Conservation (phyloP, 805 yeast genomes). For the Saccharomycopsis schoenii region DNA sequence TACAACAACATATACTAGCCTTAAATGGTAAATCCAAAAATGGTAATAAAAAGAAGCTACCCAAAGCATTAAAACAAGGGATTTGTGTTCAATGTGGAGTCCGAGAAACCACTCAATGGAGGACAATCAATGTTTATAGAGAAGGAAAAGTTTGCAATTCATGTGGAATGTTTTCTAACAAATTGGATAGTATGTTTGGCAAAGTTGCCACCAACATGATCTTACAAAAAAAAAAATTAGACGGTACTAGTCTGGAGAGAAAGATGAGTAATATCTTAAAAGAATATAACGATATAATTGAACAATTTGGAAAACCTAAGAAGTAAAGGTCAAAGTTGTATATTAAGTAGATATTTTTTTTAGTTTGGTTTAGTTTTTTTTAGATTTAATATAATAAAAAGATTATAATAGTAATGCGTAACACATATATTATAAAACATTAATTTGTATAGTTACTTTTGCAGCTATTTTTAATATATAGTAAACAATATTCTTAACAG, state of each 20-base stretch:
- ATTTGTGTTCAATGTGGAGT: conserved; percentile 5
- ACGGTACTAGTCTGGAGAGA: conserved; percentile 1
- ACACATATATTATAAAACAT: too few species aligned
- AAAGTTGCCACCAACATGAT: neutral
- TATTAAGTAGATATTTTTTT: neutral
- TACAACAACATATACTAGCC: too few species aligned
- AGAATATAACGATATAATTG: neutral
- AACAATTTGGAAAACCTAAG: neutral
- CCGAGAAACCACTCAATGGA: conserved; percentile 10
- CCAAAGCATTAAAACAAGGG: neutral
- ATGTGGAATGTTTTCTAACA: conserved; percentile 9
- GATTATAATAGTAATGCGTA: too few species aligned
- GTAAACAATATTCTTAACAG: too few species aligned
- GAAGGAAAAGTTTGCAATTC: conserved; percentile 13
- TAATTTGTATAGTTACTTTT: too few species aligned
- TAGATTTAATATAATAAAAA: neutral
- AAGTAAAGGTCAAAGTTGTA: neutral
- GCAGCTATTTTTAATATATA: too few species aligned
- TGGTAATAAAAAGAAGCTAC: neutral
- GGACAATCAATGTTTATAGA: conserved; percentile 2
- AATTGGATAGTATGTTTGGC: conserved; percentile 2
- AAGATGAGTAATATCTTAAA: neutral
- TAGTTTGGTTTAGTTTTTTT: too few species aligned
- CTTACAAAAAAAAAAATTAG: conserved; percentile 2
- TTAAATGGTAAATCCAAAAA: neutral